Base-by-base conservation (phyloP, 192 early-diverging fungal species). In the Rhizophlyctis rosea region DNA sequence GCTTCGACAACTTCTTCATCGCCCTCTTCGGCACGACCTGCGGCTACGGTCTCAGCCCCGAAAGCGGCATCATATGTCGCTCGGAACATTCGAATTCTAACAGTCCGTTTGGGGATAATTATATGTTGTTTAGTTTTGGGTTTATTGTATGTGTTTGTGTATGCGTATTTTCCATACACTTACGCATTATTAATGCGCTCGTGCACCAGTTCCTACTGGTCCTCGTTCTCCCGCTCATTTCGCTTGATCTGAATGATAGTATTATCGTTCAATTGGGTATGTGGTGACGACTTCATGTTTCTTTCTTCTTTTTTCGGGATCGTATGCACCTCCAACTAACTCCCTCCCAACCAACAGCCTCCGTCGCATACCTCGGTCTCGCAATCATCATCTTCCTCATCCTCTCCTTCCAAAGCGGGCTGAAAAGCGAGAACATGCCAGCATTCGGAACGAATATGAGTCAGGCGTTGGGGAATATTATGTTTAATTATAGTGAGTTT, bases 211-310 rank as follows among this genome's bases (percentile, higher is more conserved):
- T 65, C 56, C 58, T 69, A 60, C 47, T 64, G 16, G 66, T 65
- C 0, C 62, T 88, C 64, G 76, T 87, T 3, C 47, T 83, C 18
- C 87, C 88, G 16, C 59, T 87, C 3, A 78, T 83, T 14, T 57
- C 80, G 5, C 72, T 88, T 55, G 79, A 85, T 44, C 64, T 90
- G 7, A 81, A 82, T 29, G 87, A 88, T 34, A 90, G 88, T 57
- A 79, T 90, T 55, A 82, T 80, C 50, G 64, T 90, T 4, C 88
- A 90, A 60, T 70, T 79, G 30, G 51, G 75, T 76, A 65, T 13
- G 62, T 3, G 24, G n/a, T 27, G 25, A 61, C 2, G 50, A 58
- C 35, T 1, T 25, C 39, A 44, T 44, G 7, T 44, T 44, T 44
- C 39, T 13, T 44, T 7, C 39, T 18, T 7, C 7, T 18, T 13